Evolutionary conservation across 306 rosid genomes (phyloP), one percentile per base, ranked within the genome.

Genomic region (Malus sylvestris): DNA sequence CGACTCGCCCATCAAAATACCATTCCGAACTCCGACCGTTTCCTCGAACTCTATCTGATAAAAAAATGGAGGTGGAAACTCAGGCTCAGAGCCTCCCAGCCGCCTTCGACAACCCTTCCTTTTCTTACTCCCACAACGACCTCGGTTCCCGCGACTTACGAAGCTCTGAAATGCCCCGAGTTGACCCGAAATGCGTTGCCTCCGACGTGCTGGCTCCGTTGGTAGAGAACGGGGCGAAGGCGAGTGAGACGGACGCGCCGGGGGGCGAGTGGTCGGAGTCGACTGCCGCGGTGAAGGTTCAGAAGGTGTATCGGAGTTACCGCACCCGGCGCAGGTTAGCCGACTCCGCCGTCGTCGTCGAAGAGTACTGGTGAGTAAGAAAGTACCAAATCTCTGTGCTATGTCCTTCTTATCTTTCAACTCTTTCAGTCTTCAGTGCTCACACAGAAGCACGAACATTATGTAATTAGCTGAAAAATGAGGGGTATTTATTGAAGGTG

Each of bases 321-420:
- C 98, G 96, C 18, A 91, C 97, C 4, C 93, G 98, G 38, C 96
- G 98, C 22, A 86, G 91, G 81, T 80, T 93, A 63, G 98, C 98
- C 8, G 98, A 93, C 85, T 83, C 97, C 73, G 98, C 98, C 74
- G 91, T 93, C 71, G 94, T 93, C 30, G 98, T 90, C 0, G 98
- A 93, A 73, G 97, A 93, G 79, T 91, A 90, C 3, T 93, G 98
- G 98, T 91, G 19, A 71, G 89, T 49, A 1, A 49, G 1, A 68
- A 87, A 62, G 71, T 80, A 67, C 74, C 59, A 6, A 53, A 32
- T 35, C 23, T 25, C 32, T 15, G 20, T 44, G 14, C 25, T 33
- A 11, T 15, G 57, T 53, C 45, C 45, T 60, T 40, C 52, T 60
- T 40, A 51, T 22, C 15, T 27, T 14, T 14, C 27, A 7, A 10